Conservation (phyloP, 2,329 filamentous ascomycete genomes). For the Trichophyton verrucosum region DNA sequence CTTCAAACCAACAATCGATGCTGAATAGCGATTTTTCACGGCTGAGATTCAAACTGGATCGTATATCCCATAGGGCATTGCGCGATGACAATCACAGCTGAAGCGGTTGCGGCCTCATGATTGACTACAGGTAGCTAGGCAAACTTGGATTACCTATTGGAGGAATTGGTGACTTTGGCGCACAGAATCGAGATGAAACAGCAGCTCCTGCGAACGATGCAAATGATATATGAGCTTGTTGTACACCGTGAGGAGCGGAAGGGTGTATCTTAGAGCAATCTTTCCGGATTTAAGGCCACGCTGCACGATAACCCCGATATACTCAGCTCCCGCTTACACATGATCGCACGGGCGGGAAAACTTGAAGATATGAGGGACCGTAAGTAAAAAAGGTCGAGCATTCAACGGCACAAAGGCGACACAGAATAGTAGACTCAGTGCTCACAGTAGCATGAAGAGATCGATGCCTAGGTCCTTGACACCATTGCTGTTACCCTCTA, state of each 20-base stretch:
- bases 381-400: not conserved
- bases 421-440: not conserved
- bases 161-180: not conserved
- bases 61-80: not conserved
- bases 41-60: not conserved
- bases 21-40: too few relatives aligned
- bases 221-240: not conserved
- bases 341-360: not conserved
- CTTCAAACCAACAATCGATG: too few relatives aligned
- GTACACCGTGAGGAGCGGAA: not conserved
- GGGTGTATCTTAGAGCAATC: not conserved
- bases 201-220: not conserved
- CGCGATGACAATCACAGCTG: not conserved
- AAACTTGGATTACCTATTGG: not conserved
- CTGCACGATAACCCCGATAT: constrained; percentile 2
- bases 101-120: not conserved
- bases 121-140: not conserved
- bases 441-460: not conserved
- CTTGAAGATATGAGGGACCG: not conserved
- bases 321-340: constrained; percentile 3
- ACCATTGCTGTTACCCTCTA: not conserved
- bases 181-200: not conserved
- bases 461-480: not conserved
- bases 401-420: not conserved
- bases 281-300: constrained; percentile 3